Conservation (phyloP, 257 asterid species). For the Solanum piurae region DNA sequence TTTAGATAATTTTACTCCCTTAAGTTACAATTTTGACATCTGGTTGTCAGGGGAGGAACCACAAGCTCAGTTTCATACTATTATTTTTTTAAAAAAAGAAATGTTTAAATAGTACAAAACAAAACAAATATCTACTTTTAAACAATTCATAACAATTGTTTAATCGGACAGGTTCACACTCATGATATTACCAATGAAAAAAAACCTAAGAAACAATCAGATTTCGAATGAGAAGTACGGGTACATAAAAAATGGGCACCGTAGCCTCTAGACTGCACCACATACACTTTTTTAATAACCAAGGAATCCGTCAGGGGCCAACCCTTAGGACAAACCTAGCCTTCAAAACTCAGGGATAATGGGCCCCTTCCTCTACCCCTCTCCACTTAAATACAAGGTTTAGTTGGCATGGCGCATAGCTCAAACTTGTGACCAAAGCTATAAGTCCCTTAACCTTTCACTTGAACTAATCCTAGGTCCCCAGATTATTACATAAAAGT, state of each 20-base stretch:
- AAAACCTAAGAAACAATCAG: neutral
- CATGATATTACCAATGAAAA: neutral
- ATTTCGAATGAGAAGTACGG: neutral
- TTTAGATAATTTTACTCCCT: neutral
- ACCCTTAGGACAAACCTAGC: neutral
- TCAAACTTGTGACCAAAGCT: neutral
- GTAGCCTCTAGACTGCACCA: neutral
- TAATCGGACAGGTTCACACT: neutral
- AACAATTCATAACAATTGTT: neutral
- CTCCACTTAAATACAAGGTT: neutral
- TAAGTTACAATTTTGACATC: neutral
- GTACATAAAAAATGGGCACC: neutral
- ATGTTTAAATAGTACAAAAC: neutral
- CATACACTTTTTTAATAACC: neutral
- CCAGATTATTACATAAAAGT: neutral
- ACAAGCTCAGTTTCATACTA: neutral
- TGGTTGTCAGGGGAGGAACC: neutral
- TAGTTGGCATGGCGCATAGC: neutral
- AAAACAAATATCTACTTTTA: neutral
- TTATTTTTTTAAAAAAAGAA: neutral
- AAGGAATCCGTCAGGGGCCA: neutral
- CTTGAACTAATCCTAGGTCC: neutral
- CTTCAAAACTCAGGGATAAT: neutral
- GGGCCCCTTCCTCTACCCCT: neutral
- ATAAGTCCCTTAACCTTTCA: neutral